These are phyloP conservation scores for Claviceps citrina DNA, from an alignment of 2,329 filamentous ascomycete species.

Conservation along the genomic window DNA sequence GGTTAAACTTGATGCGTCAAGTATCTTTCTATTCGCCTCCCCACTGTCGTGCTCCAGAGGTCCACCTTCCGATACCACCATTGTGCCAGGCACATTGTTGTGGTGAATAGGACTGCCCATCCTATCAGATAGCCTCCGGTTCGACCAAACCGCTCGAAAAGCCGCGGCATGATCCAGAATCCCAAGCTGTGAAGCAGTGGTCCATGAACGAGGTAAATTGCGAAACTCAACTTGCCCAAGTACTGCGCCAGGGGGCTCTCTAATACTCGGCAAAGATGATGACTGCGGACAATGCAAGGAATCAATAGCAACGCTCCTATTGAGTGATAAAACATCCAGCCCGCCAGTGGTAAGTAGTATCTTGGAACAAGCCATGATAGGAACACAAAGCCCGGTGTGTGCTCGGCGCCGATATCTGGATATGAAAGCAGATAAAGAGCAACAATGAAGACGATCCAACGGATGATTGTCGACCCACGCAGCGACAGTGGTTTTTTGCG, in stretches of 20 bases:
- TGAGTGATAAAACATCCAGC: conserved; percentile 26
- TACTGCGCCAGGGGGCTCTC: conserved; percentile 21
- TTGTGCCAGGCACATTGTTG: conserved; percentile 21
- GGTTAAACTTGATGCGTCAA: not conserved
- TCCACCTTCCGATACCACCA: conserved; percentile 22
- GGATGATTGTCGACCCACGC: not conserved
- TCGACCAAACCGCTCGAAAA: conserved; percentile 22
- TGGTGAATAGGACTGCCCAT: conserved; percentile 16
- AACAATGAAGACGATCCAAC: conserved; percentile 16
- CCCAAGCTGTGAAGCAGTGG: conserved; percentile 44
- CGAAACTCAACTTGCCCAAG: conserved; percentile 25
- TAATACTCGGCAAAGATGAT: conserved; percentile 14
- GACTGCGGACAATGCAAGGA: conserved; percentile 20
- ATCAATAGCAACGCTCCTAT: conserved; percentile 23
- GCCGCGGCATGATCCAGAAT: conserved; percentile 37
- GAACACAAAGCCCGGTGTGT: conserved; percentile 21
- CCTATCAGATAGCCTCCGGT: conserved; percentile 17
- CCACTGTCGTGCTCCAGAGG: conserved; percentile 21
- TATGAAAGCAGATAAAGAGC: conserved; percentile 25
- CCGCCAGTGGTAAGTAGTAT: conserved; percentile 21
- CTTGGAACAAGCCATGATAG: conserved; percentile 20
- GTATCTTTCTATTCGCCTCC: conserved; percentile 19
- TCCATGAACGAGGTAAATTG: conserved; percentile 31
- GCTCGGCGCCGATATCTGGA: conserved; percentile 23
- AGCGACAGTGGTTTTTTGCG: not conserved